Evolutionary conservation across 108 stramenopile species (phyloP), one percentile per base, ranked within the genome.

Genomic region (Poteriospumella lacustris): DNA sequence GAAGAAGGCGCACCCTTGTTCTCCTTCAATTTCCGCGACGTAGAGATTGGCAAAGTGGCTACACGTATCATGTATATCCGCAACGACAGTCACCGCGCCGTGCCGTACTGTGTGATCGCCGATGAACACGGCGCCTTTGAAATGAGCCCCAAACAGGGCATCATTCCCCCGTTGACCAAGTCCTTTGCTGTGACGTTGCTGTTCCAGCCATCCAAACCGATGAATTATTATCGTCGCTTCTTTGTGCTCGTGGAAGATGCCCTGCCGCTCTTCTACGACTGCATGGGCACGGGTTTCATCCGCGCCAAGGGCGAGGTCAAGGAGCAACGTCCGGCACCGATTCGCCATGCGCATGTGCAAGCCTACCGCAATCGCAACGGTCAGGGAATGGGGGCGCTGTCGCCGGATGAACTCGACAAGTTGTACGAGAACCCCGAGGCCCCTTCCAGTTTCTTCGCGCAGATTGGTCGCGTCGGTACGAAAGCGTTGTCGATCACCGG

Each of bases 211-310:
- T 29, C 31, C 33, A 40, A 39, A 1, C 80, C 86, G 19, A 84
- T 73, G 0, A 89, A 89, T 68, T 90, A 87, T 85, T 90, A 88
- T 86, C 75, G 87, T 31, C 59, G 89, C 9, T 29, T 88, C 3
- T 87, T 85, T 59, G 76, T 80, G 34, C 70, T 88, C 31, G 33
- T 90, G 1, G 87, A 85, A 44, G 70, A 86, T n/a, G 68, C 80
- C 39, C 39, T 72, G 1, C 88, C 88, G 0, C 80, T 86, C 59
- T 82, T 85, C 52, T 29, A 87, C 15, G 88, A 90, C 44, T 44
- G 58, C 1, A 47, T 90, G 52, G 89, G 89, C 1, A 88, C 84
- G 36, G 88, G 79, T 39, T 83, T 77, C 76, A 75, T 87, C 43
- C 34, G 44, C 31, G 83, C 87, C 33, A 76, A 75, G 43, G 87